Percentiles rank a stretch among this genome's conserved stretches.
Conservation (phyloP, 768 basidiomycete species). For the Boletus speciosus region DNA sequence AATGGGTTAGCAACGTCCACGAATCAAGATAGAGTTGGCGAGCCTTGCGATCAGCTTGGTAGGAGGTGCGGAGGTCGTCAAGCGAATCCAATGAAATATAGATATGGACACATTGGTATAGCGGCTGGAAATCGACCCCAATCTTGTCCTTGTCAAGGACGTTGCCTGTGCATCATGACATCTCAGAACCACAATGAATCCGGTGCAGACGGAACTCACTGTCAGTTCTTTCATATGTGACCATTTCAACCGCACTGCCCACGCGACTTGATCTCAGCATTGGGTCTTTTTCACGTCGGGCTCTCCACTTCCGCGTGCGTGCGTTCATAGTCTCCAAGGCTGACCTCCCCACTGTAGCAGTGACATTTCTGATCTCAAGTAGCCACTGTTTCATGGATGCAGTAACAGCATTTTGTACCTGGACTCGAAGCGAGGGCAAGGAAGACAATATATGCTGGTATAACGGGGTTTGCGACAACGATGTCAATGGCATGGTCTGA, state of each 20-base stretch:
- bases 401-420: conserved; percentile 91
- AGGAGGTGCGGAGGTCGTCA: conserved; percentile 84
- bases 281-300: conserved; percentile 79
- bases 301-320: conserved; percentile 78
- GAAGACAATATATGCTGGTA: conserved; percentile 90
- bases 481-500: conserved; percentile 82
- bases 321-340: conserved; percentile 89
- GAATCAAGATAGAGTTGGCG: background rate
- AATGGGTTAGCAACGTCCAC: conserved; percentile 13
- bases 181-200: conserved; percentile 7
- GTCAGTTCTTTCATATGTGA: conserved; percentile 91
- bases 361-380: conserved; percentile 87
- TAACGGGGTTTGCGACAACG: conserved; percentile 88
- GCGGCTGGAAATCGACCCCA: conserved; percentile 87
- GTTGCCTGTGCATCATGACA: conserved; percentile 53
- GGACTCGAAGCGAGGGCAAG: conserved; percentile 80
- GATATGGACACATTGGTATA: conserved; percentile 97
- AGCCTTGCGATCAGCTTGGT: conserved; percentile 96
- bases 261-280: conserved; percentile 72
- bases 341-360: conserved; percentile 77
- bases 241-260: conserved; percentile 88
- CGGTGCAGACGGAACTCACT: conserved; percentile 50
- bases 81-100: conserved; percentile 89
- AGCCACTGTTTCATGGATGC: conserved; percentile 97
- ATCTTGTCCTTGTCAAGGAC: conserved; percentile 89